Percentiles rank a stretch among this genome's conserved stretches.
Conservation (phyloP, 1,284 basidiomycete genomes). For the Rhodotorula sp. region DNA sequence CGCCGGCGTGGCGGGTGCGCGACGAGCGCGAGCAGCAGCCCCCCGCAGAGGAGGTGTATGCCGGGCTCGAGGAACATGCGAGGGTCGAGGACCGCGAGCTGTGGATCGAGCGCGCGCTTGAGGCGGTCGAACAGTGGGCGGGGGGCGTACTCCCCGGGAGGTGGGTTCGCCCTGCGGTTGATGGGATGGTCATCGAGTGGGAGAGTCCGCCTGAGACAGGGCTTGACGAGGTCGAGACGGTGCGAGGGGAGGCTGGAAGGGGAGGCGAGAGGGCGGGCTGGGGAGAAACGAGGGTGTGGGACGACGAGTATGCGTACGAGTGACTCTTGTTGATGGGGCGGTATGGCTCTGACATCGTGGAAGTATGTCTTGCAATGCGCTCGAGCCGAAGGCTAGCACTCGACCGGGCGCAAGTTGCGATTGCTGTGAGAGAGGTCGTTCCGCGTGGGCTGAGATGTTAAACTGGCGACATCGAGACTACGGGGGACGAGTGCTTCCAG, state of each 20-base stretch:
- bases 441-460: too few species aligned
- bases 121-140: constrained; percentile 25
- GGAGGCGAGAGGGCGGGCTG: not conserved
- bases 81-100: constrained; percentile 19
- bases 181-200: constrained; percentile 29
- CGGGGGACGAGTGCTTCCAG: too few species aligned
- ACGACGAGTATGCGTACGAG: constrained; percentile 18
- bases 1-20: constrained; percentile 8
- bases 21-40: not conserved
- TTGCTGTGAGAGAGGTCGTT: too few species aligned
- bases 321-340: not conserved
- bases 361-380: not conserved
- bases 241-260: too few species aligned
- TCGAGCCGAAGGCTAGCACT: too few species aligned
- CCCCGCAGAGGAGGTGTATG: constrained; percentile 1
- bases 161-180: constrained; percentile 22
- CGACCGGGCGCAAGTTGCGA: too few species aligned
- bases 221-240: too few species aligned
- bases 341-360: not conserved
- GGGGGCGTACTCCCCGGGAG: not conserved
- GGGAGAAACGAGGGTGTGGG: constrained; percentile 11
- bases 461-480: too few species aligned
- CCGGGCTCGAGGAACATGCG: not conserved
- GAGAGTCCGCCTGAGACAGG: not conserved
- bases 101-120: constrained; percentile 17